These are phyloP conservation scores for Debaryomycetaceae sp. DNA, from an alignment of 1,139 yeast species.

Conservation along the genomic window DNA sequence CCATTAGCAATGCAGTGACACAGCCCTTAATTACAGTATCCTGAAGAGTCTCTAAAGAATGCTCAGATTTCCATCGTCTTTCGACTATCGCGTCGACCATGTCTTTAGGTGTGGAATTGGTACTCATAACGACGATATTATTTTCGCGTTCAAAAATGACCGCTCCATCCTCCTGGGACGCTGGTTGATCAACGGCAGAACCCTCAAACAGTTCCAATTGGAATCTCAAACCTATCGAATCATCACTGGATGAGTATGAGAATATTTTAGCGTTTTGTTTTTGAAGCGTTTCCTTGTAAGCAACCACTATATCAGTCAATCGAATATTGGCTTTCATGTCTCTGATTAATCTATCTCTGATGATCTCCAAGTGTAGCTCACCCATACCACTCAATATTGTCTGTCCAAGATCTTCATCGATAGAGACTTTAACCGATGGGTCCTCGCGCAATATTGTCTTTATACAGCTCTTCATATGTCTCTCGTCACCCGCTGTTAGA, in stretches of 20 bases:
- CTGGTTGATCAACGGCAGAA: slow-evolving; percentile 28
- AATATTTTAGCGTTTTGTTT: slow-evolving; percentile 11
- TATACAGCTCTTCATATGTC: slow-evolving; percentile 67
- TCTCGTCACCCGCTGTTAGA: slow-evolving; percentile 71
- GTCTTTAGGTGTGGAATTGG: slow-evolving; percentile 23
- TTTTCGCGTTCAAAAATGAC: slow-evolving; percentile 32
- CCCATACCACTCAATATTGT: slow-evolving; percentile 93
- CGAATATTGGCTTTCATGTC: slow-evolving; percentile 82
- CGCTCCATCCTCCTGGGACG: slow-evolving; percentile 40
- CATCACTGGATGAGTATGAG: slow-evolving; percentile 10
- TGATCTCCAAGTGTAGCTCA: slow-evolving; percentile 86
- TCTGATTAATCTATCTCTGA: slow-evolving; percentile 68
- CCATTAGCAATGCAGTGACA: slow-evolving; percentile 72
- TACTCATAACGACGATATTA: slow-evolving; percentile 32
- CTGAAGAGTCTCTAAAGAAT: slow-evolving; percentile 46
- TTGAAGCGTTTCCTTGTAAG: slow-evolving; percentile 74
- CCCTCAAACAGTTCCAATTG: slow-evolving; percentile 54
- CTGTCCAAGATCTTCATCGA: slow-evolving; percentile 87
- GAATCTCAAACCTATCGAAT: slow-evolving; percentile 29
- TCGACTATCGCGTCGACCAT: slow-evolving; percentile 27
- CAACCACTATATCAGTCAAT: slow-evolving; percentile 79
- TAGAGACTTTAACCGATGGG: slow-evolving; percentile 25
- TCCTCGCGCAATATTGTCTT: slow-evolving; percentile 68
- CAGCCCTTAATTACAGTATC: slow-evolving; percentile 57
- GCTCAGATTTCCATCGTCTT: slow-evolving; percentile 51